phyloP scores from a whole-genome alignment of 2,329 filamentous ascomycete species.

The Aspergillus fumigatiaffinis region DNA sequence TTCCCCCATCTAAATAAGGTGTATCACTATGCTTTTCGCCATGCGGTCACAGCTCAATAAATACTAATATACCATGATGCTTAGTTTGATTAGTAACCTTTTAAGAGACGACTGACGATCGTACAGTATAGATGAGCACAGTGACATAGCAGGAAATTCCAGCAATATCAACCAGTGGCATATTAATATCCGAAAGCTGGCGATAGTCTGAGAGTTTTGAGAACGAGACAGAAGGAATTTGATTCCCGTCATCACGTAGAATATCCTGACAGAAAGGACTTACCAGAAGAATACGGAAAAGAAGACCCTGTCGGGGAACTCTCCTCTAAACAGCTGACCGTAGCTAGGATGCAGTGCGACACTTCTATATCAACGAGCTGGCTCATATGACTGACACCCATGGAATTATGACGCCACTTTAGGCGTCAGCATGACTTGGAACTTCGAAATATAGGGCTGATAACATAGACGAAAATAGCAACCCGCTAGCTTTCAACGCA shows the following conservation, averaged over 20 bases:
- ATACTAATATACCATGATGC: too few relatives aligned
- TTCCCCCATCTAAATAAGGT: too few relatives aligned
- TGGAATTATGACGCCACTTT: not conserved
- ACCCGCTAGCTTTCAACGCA: not conserved
- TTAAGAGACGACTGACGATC: too few relatives aligned
- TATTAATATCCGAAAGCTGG: not conserved
- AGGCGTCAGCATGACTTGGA: not conserved
- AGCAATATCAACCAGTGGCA: too few relatives aligned
- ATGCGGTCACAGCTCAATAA: too few relatives aligned
- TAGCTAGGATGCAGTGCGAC: not conserved
- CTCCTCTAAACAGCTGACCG: not conserved
- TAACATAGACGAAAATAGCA: not conserved
- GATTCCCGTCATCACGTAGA: not conserved
- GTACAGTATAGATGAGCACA: too few relatives aligned
- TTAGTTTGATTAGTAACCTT: too few relatives aligned
- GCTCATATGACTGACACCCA: not conserved
- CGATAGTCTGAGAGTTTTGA: too few relatives aligned
- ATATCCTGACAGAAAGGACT: not conserved
- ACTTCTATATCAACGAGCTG: not conserved
- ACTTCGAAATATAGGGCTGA: not conserved
- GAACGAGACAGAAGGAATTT: not conserved
- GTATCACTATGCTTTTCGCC: too few relatives aligned
- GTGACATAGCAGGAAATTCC: too few relatives aligned
- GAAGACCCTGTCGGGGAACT: not conserved
- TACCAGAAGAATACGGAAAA: not conserved